phyloP scores from a whole-genome alignment of 805 yeast genomes.

The Candida methanosorbosa region DNA sequence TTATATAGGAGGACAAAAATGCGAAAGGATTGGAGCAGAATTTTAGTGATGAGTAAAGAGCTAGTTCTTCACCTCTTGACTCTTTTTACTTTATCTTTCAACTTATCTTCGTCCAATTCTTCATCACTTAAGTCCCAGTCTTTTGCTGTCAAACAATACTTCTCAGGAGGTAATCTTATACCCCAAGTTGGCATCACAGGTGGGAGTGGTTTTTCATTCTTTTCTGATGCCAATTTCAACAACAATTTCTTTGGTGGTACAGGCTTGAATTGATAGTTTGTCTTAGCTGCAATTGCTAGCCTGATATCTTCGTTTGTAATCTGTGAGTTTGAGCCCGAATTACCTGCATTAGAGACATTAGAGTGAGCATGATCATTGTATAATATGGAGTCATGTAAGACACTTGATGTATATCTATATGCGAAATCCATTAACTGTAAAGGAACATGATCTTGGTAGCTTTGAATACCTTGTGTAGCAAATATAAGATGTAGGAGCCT shows the following conservation, averaged over 20 bases:
- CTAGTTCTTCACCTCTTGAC: no score
- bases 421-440: constrained; percentile 97
- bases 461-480: constrained; percentile 87
- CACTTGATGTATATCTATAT: constrained; percentile 75
- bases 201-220: constrained; percentile 85
- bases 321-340: constrained; percentile 29
- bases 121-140: constrained; percentile 60
- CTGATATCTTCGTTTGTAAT: constrained; percentile 85
- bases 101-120: constrained; percentile 22
- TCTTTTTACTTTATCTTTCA: no score
- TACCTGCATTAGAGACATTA: constrained; percentile 28
- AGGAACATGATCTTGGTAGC: constrained; percentile 94
- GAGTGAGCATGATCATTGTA: constrained; percentile 76
- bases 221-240: constrained; percentile 84
- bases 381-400: constrained; percentile 80
- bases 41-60: no score
- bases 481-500: constrained; percentile 80
- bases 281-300: constrained; percentile 85
- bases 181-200: constrained; percentile 90
- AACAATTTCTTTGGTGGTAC: constrained; percentile 89
- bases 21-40: no score
- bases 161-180: constrained; percentile 92
- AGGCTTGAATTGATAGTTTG: constrained; percentile 95
- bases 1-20: no score
- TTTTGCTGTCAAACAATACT: constrained; percentile 82